Percentiles rank a stretch among this genome's conserved stretches.
These are phyloP conservation scores for Apophysomyces elegans DNA, from an alignment of 371 early-diverging fungal species.

Conservation along the genomic window DNA sequence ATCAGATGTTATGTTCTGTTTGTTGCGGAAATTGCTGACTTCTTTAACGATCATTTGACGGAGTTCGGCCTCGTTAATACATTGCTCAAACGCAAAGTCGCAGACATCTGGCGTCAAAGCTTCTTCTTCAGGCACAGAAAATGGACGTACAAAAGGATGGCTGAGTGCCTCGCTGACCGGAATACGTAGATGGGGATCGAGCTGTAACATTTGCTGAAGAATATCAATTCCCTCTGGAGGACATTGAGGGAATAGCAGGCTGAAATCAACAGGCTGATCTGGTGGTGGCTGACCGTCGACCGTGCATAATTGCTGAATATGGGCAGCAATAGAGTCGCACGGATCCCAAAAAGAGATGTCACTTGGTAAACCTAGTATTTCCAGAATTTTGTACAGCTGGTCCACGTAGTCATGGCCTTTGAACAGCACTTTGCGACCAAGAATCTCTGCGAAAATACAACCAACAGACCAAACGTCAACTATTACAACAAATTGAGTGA, in stretches of 20 bases:
- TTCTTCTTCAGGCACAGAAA: constrained; percentile 32
- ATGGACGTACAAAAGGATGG: constrained; percentile 75
- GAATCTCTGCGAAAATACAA: constrained; percentile 85
- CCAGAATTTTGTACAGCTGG: constrained; percentile 90
- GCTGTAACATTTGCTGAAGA: constrained; percentile 71
- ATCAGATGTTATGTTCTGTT: neutral
- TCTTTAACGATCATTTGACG: constrained; percentile 29
- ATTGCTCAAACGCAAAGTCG: constrained; percentile 30
- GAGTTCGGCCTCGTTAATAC: constrained; percentile 20
- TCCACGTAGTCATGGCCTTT: constrained; percentile 83
- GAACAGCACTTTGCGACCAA: constrained; percentile 72
- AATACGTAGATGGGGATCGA: constrained; percentile 81
- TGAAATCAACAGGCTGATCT: constrained; percentile 29
- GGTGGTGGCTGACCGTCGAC: constrained; percentile 50
- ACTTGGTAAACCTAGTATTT: constrained; percentile 86
- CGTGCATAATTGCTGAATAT: constrained; percentile 36
- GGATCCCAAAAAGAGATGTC: constrained; percentile 68
- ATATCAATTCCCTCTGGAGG: constrained; percentile 68
- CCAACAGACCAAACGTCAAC: constrained; percentile 91
- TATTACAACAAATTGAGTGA: constrained; percentile 10
- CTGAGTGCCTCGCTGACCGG: constrained; percentile 75
- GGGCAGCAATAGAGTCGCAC: constrained; percentile 28
- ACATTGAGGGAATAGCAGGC: constrained; percentile 46
- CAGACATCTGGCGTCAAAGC: constrained; percentile 16
- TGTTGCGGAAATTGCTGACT: constrained; percentile 22